A percentile compares a stretch with the other conserved stretches of the same genome.
Conservation (phyloP, 352 stramenopile species). For the Phytophthora tubulina region DNA sequence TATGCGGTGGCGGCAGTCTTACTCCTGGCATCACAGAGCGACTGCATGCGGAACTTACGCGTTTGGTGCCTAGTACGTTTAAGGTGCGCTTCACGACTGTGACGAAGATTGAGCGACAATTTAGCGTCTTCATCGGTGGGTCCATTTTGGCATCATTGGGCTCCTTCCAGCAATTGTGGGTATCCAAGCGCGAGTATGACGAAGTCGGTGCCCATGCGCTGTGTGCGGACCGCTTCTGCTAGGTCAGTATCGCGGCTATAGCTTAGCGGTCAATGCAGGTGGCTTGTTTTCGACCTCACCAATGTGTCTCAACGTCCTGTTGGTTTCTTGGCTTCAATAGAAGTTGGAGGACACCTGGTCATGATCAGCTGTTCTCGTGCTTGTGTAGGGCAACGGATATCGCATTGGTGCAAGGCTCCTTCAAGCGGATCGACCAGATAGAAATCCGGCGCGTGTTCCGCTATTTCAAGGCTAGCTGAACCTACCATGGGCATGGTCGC, state of each 20-base stretch:
- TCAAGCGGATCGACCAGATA: constrained; percentile 20
- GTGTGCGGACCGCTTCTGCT: constrained; percentile 76
- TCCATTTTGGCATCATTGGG: constrained; percentile 89
- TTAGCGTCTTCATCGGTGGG: constrained; percentile 89
- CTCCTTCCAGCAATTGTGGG: constrained; percentile 91
- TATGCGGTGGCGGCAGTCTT: constrained; percentile 85
- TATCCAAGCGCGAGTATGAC: constrained; percentile 88
- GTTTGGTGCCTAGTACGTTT: constrained; percentile 84
- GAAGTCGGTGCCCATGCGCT: constrained; percentile 77
- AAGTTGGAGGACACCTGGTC: constrained; percentile 7
- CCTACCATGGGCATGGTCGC: constrained; percentile 11
- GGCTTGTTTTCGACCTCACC: constrained; percentile 15
- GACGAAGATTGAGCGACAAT: constrained; percentile 87
- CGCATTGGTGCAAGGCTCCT: constrained; percentile 7
- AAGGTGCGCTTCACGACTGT: constrained; percentile 89
- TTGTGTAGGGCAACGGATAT: constrained; percentile 16
- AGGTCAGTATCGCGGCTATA: constrained; percentile 29
- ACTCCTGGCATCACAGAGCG: constrained; percentile 82
- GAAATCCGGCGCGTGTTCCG: constrained; percentile 15
- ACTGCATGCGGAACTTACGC: constrained; percentile 79
- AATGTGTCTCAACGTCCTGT: constrained; percentile 8
- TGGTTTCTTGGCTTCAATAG: constrained; percentile 28
- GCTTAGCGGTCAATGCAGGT: constrained; percentile 22
- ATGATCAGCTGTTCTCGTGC: constrained; percentile 18
- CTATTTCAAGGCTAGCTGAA: constrained; percentile 31